phyloP scores from a whole-genome alignment of 495 filamentous ascomycete species.

The Emericellopsis terricola region DNA sequence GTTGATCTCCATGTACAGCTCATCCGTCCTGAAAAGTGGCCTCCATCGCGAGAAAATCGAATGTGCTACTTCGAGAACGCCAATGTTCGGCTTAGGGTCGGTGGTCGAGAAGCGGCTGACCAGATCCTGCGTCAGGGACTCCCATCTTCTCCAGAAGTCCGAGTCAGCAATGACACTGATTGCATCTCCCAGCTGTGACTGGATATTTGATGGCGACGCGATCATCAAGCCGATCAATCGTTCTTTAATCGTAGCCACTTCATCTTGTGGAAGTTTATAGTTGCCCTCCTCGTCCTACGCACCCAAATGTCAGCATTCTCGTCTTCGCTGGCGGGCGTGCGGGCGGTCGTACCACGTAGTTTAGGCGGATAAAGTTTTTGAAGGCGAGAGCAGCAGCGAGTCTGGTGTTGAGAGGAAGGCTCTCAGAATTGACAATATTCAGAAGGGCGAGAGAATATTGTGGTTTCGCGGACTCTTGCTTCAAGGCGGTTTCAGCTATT shows the following conservation, averaged over 20 bases:
- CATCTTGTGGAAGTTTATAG: constrained; percentile 63
- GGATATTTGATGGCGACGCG: constrained; percentile 65
- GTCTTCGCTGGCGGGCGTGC: neutral
- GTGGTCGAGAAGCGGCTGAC: constrained; percentile 66
- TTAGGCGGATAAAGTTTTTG: constrained; percentile 91
- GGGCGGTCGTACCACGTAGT: constrained; percentile 49
- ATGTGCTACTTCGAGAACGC: constrained; percentile 90
- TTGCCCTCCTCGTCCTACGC: constrained; percentile 70
- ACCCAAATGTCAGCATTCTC: constrained; percentile 1
- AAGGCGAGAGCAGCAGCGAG: constrained; percentile 88
- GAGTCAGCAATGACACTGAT: constrained; percentile 95
- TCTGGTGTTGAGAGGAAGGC: constrained; percentile 52
- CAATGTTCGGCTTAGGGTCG: constrained; percentile 69
- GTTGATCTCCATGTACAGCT: constrained; percentile 81
- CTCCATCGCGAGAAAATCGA: constrained; percentile 96
- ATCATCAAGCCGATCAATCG: constrained; percentile 97
- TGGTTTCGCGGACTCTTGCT: constrained; percentile 56
- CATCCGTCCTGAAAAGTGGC: constrained; percentile 79
- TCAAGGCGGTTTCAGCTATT: constrained; percentile 64
- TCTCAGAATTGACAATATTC: constrained; percentile 62
- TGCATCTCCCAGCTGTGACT: constrained; percentile 86
- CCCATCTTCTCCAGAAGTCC: constrained; percentile 92
- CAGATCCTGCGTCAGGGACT: constrained; percentile 80
- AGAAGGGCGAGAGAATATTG: constrained; percentile 79
- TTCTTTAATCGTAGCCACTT: constrained; percentile 76